Evolutionary conservation across 306 rosid genomes (phyloP), one percentile per base, ranked within the genome.

Genomic region (Citrullus colocynthis): DNA sequence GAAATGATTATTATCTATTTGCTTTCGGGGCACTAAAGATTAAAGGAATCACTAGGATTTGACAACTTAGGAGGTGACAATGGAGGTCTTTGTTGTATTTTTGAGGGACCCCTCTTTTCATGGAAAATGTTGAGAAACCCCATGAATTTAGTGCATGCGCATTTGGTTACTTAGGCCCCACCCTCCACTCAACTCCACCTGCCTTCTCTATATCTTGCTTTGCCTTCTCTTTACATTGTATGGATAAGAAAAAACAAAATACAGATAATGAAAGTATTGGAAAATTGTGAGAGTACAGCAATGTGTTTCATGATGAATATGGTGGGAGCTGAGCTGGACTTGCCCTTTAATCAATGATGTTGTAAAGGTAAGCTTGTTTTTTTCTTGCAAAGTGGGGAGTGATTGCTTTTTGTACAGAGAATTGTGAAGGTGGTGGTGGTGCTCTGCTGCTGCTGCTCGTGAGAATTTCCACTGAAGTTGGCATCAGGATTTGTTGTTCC

Each of bases 61-160:
- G 88, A 86, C 83, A 78, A 83, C 85, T 82, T 72, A 81, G 80
- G 85, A 79, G 84, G 79, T 84, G 74, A 82, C 79, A 87, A 83
- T 90, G 92, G 95, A 83, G 88, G 85, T 80, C 60, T 89, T 83
- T 87, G 89, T 88, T 90, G 91, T 86, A 85, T 89, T 86, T 77
- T 84, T 84, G 87, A 80, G 89, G 77, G 77, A 83, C 84, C 86
- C 85, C 70, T 87, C 85, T 82, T 81, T 65, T 37, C 24, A 77
- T 59, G 80, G n/a, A 78, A 78, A 81, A 81, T 87, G 82, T 85
- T 88, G 84, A 72, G 83, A 16, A 64, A 85, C 78, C 82, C 82
- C 79, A 86, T 86, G 85, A 87, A 85, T 79, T 76, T 79, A 86
- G 89, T 82, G 97, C 97, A 92, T 90, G 97, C 97, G 96, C 88